These are phyloP conservation scores for Leccinum disarticulatum DNA, from an alignment of 768 basidiomycete genomes.

Conservation along the genomic window DNA sequence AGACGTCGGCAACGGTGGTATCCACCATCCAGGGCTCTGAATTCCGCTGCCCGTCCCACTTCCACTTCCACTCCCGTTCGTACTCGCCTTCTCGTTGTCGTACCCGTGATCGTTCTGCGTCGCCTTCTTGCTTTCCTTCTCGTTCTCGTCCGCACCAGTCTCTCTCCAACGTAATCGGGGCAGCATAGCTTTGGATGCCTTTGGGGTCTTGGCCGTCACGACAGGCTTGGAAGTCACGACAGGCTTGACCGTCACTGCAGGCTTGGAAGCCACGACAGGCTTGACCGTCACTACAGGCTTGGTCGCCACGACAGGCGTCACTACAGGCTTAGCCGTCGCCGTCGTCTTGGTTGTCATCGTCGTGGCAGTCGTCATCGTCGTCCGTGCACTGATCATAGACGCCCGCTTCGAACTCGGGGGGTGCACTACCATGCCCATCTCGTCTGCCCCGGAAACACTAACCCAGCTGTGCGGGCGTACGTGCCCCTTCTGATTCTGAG, in stretches of 20 bases:
- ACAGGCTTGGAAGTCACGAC: constrained; percentile 2
- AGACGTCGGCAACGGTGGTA: neutral
- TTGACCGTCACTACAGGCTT: constrained; percentile 5
- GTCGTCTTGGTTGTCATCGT: neutral
- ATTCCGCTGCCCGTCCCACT: neutral
- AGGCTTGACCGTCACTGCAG: neutral
- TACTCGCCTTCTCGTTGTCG: neutral
- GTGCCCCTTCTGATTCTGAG: neutral
- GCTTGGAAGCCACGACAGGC: neutral
- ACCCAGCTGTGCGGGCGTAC: neutral
- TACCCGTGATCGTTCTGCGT: neutral
- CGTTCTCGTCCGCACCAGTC: neutral
- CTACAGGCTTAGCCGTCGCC: neutral
- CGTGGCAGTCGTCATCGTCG: constrained; percentile 1
- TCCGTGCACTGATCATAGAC: constrained; percentile 15
- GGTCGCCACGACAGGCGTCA: neutral
- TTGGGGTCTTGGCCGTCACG: neutral
- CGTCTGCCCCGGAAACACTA: constrained; percentile 1
- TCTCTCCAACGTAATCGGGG: neutral
- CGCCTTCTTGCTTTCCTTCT: neutral
- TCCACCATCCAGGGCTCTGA: neutral
- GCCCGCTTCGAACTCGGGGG: constrained; percentile 23
- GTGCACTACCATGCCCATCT: constrained; percentile 11
- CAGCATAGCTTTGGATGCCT: neutral
- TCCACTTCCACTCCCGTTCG: constrained; percentile 2